Conservation (phyloP, 345 rosid species). For the Sonneratia alba region DNA sequence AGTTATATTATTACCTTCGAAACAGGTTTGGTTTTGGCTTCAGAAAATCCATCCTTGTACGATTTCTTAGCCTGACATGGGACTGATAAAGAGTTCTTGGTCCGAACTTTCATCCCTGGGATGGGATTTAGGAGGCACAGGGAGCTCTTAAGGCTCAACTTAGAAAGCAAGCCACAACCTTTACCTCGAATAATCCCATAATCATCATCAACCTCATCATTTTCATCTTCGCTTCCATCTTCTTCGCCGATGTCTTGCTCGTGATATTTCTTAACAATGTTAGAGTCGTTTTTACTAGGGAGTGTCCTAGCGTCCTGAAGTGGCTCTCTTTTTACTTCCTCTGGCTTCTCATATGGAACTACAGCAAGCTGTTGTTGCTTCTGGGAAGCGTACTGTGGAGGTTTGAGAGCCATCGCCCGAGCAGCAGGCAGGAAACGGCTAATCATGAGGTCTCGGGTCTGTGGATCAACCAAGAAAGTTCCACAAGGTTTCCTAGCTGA, state of each 20-base stretch:
- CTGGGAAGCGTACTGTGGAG: conserved; percentile 50
- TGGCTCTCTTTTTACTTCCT: conserved; percentile 27
- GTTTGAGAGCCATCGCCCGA: conserved; percentile 81
- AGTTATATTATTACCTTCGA: conserved; percentile 34
- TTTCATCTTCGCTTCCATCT: conserved; percentile 43
- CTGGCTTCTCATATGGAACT: conserved; percentile 34
- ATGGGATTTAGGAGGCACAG: conserved; percentile 53
- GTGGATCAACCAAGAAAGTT: conserved; percentile 38
- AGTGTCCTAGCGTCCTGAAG: conserved; percentile 22
- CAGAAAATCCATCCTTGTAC: conserved; percentile 28
- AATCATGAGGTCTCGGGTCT: conserved; percentile 73
- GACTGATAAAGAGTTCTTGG: conserved; percentile 28
- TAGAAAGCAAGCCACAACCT: conserved; percentile 58
- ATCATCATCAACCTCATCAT: conserved; percentile 25
- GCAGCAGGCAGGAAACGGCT: conserved; percentile 92
- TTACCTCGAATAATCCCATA: conserved; percentile 36
- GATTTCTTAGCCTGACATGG: conserved; percentile 24
- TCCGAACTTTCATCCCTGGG: conserved; percentile 43
- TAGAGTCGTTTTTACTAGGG: conserved; percentile 17
- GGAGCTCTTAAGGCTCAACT: conserved; percentile 10
- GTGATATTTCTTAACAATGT: conserved; percentile 19
- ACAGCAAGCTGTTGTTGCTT: conserved; percentile 27
- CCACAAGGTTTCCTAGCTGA: conserved; percentile 31
- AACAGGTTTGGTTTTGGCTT: conserved; percentile 31
- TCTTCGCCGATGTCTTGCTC: conserved; percentile 25